Percentiles rank a stretch among this genome's conserved stretches.
phyloP scores from a whole-genome alignment of 495 filamentous ascomycete species.

The Annulohypoxylon bovei region DNA sequence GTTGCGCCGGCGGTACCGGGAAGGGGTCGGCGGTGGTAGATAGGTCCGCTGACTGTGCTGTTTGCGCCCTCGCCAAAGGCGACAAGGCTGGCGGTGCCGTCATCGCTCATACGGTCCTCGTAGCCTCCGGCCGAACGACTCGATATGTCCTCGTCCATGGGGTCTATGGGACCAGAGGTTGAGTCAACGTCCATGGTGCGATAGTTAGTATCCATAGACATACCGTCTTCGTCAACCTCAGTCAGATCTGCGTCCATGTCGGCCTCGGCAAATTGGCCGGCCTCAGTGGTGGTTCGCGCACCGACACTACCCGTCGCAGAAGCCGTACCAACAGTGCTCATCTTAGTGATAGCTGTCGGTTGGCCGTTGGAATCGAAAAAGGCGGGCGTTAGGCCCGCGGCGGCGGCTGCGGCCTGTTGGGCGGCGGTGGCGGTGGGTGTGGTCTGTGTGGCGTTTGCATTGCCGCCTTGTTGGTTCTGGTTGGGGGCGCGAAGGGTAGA shows the following conservation, averaged over 20 bases:
- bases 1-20: constrained; percentile 44
- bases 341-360: constrained; percentile 67
- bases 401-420: constrained; percentile 36
- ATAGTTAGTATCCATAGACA: constrained; percentile 60
- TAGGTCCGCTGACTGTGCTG: constrained; percentile 79
- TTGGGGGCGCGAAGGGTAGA: constrained; percentile 68
- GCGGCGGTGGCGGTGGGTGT: constrained; percentile 44
- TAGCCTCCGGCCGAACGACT: constrained; percentile 68
- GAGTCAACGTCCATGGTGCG: constrained; percentile 53
- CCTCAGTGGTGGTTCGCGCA: constrained; percentile 70
- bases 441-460: constrained; percentile 42
- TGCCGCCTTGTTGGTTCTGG: constrained; percentile 44
- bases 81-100: constrained; percentile 74
- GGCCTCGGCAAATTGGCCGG: constrained; percentile 52
- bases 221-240: constrained; percentile 57
- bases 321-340: constrained; percentile 87
- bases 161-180: constrained; percentile 48
- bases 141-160: constrained; percentile 55
- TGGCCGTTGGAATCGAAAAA: constrained; percentile 79
- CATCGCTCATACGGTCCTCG: constrained; percentile 81
- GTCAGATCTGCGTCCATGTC: constrained; percentile 61
- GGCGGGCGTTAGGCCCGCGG: constrained; percentile 53
- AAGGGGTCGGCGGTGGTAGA: constrained; percentile 61
- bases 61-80: constrained; percentile 89
- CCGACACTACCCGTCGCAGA: constrained; percentile 74